A percentile compares a stretch with the other conserved stretches of the same genome.
Conservation (phyloP, 2,329 filamentous ascomycete species). For the Graphilbum ipis-grandicollis region DNA sequence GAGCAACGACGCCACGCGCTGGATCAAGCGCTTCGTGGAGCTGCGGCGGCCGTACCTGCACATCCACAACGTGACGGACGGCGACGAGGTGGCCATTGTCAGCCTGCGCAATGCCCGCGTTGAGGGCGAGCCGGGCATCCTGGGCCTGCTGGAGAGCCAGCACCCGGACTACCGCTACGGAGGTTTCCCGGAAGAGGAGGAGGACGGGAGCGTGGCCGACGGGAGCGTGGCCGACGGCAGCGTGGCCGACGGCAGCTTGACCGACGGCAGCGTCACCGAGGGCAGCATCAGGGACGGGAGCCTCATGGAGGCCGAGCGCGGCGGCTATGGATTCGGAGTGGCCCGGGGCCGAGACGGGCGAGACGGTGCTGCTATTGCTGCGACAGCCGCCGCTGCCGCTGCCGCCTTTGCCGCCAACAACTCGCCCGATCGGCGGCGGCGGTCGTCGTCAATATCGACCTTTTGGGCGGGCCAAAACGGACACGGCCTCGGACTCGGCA, state of each 20-base stretch:
- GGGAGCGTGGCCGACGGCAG: background rate
- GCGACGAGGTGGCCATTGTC: slow-evolving; percentile 80
- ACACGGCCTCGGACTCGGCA: too few relatives aligned
- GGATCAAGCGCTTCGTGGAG: slow-evolving; percentile 88
- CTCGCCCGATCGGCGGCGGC: too few relatives aligned
- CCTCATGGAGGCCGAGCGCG: background rate
- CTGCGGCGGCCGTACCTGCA: slow-evolving; percentile 82
- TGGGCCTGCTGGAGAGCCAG: slow-evolving; percentile 46
- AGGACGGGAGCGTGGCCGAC: slow-evolving; percentile 1
- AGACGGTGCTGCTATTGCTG: too few relatives aligned
- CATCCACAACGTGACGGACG: slow-evolving; percentile 67
- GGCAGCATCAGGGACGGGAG: too few relatives aligned
- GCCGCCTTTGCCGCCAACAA: too few relatives aligned
- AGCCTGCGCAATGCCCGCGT: slow-evolving; percentile 81
- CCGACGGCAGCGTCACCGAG: too few relatives aligned
- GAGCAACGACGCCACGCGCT: slow-evolving; percentile 63
- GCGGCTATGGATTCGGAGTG: background rate
- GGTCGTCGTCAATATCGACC: too few relatives aligned
- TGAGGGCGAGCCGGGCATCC: slow-evolving; percentile 78
- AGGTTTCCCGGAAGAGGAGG: slow-evolving; percentile 8
- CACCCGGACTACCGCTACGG: slow-evolving; percentile 8
- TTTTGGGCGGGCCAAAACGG: too few relatives aligned
- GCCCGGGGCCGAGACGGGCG: background rate
- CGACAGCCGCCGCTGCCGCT: too few relatives aligned
- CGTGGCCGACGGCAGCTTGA: too few relatives aligned